Percentiles rank a stretch among this genome's conserved stretches.
phyloP scores from a whole-genome alignment of 2,329 filamentous ascomycete species.

The Lanzia echinophila region DNA sequence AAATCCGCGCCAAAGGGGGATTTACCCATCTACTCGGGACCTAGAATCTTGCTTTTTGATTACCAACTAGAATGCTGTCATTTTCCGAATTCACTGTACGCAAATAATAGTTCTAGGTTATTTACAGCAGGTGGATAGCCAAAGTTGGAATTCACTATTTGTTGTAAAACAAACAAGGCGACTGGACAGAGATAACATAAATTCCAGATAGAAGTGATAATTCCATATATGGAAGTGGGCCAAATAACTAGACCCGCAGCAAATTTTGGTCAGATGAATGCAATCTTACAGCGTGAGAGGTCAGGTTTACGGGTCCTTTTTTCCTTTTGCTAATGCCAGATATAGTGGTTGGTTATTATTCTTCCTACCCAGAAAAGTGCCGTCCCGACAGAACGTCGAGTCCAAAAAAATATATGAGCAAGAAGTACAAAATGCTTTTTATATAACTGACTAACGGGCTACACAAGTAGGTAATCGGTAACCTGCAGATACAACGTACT shows the following conservation, averaged over 20 bases:
- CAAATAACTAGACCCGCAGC: constrained; percentile 3
- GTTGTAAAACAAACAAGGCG: too few species aligned
- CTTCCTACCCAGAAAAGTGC: background rate
- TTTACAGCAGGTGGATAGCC: too few species aligned
- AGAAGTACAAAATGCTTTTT: background rate
- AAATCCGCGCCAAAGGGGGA: background rate
- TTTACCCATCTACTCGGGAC: background rate
- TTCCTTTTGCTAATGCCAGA: background rate
- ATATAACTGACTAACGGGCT: background rate
- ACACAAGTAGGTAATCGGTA: background rate
- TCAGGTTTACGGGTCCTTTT: background rate
- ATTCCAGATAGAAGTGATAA: background rate
- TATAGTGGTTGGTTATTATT: background rate
- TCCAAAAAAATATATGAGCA: background rate
- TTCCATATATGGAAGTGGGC: background rate
- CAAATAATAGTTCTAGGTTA: too few species aligned
- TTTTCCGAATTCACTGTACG: too few species aligned
- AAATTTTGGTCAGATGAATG: constrained; percentile 6
- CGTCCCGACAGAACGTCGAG: background rate
- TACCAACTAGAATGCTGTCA: too few species aligned
- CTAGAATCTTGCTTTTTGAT: too few species aligned
- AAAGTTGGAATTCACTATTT: too few species aligned
- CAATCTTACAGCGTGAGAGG: constrained; percentile 3
- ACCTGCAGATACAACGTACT: background rate
- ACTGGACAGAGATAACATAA: too few species aligned